Evolutionary conservation across 202 grass and related monocot species (phyloP), one percentile per base, ranked within the genome.

Genomic region (Digitaria exilis): DNA sequence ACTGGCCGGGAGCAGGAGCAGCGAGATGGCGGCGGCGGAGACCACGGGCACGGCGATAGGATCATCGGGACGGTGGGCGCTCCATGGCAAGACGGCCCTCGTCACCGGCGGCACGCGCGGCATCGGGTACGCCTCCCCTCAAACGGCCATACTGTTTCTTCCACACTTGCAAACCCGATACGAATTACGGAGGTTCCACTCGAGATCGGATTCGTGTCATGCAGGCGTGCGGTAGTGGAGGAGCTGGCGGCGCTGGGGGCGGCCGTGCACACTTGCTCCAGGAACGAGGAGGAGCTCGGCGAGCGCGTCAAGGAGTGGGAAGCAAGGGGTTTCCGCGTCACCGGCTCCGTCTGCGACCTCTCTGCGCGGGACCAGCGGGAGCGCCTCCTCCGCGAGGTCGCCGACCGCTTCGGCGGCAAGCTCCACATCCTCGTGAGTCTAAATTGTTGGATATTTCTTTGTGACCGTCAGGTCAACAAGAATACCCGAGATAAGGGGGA

Each of bases 41-140:
- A 19, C 68, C 21, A 55, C 62, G 31, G 18, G 64, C 31, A 58
- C 60, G 37, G 49, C 56, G 57, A 68, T 80, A 54, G 91, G 25
- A 18, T 49, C 68, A 42, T 7, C 61, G 42, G 74, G 32, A 22
- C 75, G 91, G 55, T 94, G 91, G 91, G 85, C 88, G 14, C 91
- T 94, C 29, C 83, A 77, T 11, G 88, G 91, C 28, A 80, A 80
- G 84, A 94, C 87, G 25, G 92, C 89, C 43, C 82, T 94, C 62
- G 89, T 94, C 73, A 91, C 92, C 21, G 92, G 92, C 63, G 92
- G 92, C 63, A 94, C 89, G 67, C 90, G 92, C 73, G 89, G 92
- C 30, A 94, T 94, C 73, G 92, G 92, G 92, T 94, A 77, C 50
- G 43, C 17, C 69, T 44, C 39, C 16, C 41, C 49, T 43, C 50